These are phyloP conservation scores for Tolypocladium amazonense DNA, from an alignment of 2,329 filamentous ascomycete species.

Conservation along the genomic window DNA sequence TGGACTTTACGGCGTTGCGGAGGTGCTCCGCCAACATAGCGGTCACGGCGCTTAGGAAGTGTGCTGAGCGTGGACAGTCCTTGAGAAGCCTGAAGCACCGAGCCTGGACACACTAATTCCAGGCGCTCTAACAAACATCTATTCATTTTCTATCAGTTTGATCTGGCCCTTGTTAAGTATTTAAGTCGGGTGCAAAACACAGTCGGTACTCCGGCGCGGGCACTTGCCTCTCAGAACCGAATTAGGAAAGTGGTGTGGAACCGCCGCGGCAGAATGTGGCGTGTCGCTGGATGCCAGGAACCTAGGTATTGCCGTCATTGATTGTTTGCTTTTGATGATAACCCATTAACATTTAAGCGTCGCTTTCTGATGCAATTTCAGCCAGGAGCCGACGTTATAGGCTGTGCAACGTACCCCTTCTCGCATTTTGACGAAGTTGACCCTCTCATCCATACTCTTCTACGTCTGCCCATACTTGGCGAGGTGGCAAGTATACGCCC, in stretches of 20 bases:
- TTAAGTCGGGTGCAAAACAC: no score
- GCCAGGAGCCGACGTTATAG: neutral
- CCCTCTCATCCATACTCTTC: neutral
- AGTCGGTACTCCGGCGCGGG: no score
- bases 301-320: neutral
- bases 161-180: no score
- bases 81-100: no score
- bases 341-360: neutral
- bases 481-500: neutral
- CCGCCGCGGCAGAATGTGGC: neutral
- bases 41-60: no score
- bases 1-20: no score
- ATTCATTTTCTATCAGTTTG: no score
- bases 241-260: neutral
- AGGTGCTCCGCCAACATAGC: no score
- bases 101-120: no score
- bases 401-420: neutral
- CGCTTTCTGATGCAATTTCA: neutral
- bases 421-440: neutral
- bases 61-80: no score
- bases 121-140: no score
- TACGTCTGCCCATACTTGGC: neutral
- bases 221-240: no score
- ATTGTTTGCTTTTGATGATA: neutral
- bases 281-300: neutral